These are phyloP conservation scores for Eucalyptus viminalis DNA, from an alignment of 345 rosid species.

Conservation along the genomic window DNA sequence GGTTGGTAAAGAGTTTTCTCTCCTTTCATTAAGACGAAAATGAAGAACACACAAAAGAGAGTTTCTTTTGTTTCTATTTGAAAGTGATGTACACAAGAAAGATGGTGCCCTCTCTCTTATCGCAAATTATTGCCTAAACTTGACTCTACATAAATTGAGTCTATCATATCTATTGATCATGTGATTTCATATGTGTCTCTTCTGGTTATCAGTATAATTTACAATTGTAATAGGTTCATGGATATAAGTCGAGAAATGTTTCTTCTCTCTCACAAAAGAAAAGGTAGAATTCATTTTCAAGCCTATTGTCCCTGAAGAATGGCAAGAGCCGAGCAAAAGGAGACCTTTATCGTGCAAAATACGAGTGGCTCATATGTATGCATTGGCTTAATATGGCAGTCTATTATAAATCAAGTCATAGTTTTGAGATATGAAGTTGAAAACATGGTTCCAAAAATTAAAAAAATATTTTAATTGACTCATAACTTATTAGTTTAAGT, in stretches of 20 bases:
- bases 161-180: neutral
- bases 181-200: neutral
- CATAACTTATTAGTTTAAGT: accelerated
- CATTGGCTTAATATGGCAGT: neutral
- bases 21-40: neutral
- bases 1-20: neutral
- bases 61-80: neutral
- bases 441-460: neutral
- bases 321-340: neutral
- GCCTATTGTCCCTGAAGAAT: neutral
- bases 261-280: neutral
- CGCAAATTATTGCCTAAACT: neutral
- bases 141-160: accelerated
- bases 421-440: neutral
- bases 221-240: neutral
- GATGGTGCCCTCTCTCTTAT: neutral
- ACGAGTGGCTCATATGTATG: neutral
- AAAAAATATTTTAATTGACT: neutral
- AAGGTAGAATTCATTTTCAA: neutral
- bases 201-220: neutral
- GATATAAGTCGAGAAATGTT: neutral
- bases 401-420: neutral
- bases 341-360: neutral
- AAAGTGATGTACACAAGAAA: neutral
- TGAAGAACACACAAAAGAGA: neutral